Percentiles rank a stretch among this genome's conserved stretches.
Evolutionary conservation across 352 stramenopile genomes (phyloP).

Genomic region (Phytophthora foliorum): DNA sequence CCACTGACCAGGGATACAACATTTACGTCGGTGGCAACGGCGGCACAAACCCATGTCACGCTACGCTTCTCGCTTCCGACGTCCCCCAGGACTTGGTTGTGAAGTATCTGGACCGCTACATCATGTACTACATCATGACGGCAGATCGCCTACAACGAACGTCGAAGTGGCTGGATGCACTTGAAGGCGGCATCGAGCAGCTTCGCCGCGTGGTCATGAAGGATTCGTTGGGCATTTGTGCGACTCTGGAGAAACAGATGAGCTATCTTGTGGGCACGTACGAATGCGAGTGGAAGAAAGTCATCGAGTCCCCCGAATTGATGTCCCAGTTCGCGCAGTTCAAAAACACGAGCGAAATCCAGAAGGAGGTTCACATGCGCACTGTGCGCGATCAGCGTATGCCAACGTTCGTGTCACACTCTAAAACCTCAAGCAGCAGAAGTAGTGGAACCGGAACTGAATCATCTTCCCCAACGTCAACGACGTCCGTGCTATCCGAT

Average conservation of each 20-base stretch:
- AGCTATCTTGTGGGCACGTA: constrained; percentile 92
- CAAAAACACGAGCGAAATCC: constrained; percentile 88
- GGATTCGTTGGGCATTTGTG: constrained; percentile 90
- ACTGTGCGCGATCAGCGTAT: constrained; percentile 91
- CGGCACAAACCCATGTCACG: constrained; percentile 89
- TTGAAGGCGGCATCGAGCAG: constrained; percentile 74
- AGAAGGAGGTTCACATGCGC: constrained; percentile 64
- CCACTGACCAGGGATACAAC: constrained; percentile 94
- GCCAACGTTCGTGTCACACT: constrained; percentile 50
- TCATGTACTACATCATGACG: constrained; percentile 95
- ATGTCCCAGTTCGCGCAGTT: constrained; percentile 92
- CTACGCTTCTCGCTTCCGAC: constrained; percentile 58
- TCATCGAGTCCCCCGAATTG: constrained; percentile 86
- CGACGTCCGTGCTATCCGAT: constrained; percentile 27
- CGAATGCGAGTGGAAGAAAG: constrained; percentile 95
- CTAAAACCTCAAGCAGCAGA: constrained; percentile 72
- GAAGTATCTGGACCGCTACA: constrained; percentile 91
- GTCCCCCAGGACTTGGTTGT: constrained; percentile 66
- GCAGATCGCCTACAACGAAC: constrained; percentile 77
- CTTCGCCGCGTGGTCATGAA: constrained; percentile 83
- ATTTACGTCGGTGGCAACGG: constrained; percentile 93
- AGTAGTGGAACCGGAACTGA: constrained; percentile 51
- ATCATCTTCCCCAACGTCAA: constrained; percentile 53
- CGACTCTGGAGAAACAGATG: constrained; percentile 87
- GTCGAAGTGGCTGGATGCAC: constrained; percentile 90